phyloP scores from a whole-genome alignment of 495 filamentous ascomycete genomes.

The Hypoxylon cercidicola region DNA sequence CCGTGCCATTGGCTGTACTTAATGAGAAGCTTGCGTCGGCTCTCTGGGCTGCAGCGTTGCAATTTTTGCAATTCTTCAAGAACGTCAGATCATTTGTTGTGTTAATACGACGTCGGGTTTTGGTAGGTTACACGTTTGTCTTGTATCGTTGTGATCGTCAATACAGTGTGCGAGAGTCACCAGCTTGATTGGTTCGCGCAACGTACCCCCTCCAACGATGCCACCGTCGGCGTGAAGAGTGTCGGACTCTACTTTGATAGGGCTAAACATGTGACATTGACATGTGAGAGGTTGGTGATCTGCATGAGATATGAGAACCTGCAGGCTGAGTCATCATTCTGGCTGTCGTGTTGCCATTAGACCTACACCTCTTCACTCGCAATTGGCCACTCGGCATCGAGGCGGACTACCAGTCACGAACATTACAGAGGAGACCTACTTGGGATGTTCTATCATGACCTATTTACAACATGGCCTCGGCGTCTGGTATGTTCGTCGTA shows the following conservation, averaged over 20 bases:
- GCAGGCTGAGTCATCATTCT: not conserved
- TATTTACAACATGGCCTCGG: not conserved
- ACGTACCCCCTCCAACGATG: not conserved
- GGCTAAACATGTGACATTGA: not conserved
- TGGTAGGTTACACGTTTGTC: not conserved
- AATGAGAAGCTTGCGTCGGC: not conserved
- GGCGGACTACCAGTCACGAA: not conserved
- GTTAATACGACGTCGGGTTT: not conserved
- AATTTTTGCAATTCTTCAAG: not conserved
- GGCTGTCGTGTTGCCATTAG: not conserved
- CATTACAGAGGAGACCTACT: not conserved
- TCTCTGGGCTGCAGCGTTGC: constrained; percentile 2
- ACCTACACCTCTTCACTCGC: not conserved
- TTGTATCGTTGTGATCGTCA: not conserved
- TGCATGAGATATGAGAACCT: not conserved
- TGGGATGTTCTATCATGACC: not conserved
- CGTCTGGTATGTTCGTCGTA: not conserved
- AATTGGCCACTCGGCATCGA: not conserved
- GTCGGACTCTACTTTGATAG: not conserved
- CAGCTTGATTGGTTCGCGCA: not conserved
- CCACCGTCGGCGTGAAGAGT: not conserved
- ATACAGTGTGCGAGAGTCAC: not conserved
- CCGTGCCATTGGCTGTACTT: not conserved
- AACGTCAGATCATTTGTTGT: not conserved
- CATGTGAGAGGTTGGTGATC: not conserved